phyloP scores from a whole-genome alignment of 192 early-diverging fungal genomes.

The Pecoramyces ruminantium region DNA sequence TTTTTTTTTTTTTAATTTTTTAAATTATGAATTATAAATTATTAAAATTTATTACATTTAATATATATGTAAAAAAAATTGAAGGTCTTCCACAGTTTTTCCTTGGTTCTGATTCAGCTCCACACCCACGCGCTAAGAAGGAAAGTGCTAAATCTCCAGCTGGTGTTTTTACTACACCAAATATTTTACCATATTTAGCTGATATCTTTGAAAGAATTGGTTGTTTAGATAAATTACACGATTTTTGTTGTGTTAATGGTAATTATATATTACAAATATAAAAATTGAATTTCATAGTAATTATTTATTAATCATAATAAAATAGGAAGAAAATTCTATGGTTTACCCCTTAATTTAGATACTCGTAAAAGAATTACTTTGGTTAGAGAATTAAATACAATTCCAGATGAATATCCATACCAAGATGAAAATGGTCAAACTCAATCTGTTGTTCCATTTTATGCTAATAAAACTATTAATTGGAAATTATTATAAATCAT shows the following conservation, averaged over 20 bases:
- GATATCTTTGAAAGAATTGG: slow-evolving; percentile 75
- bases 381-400: neutral
- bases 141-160: slow-evolving; percentile 67
- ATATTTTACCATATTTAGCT: slow-evolving; percentile 70
- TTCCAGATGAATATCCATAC: neutral
- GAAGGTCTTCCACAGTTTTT: slow-evolving; percentile 86
- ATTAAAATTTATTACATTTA: too few species aligned
- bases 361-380: neutral
- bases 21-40: too few species aligned
- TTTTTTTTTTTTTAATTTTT: too few species aligned
- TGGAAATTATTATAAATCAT: neutral
- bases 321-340: slow-evolving; percentile 52
- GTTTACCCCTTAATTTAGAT: slow-evolving; percentile 20
- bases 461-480: neutral
- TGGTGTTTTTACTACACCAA: slow-evolving; percentile 83
- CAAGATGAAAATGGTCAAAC: neutral
- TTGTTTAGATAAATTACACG: slow-evolving; percentile 57
- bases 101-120: slow-evolving; percentile 90
- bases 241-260: slow-evolving; percentile 75
- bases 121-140: slow-evolving; percentile 75
- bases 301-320: too few species aligned
- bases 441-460: neutral
- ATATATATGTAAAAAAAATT: too few species aligned
- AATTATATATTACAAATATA: too few species aligned
- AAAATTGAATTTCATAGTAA: too few species aligned